Evolutionary conservation across 495 filamentous ascomycete genomes (phyloP), one percentile per base, ranked within the genome.

Genomic region (Penicillium psychrofluorescens): DNA sequence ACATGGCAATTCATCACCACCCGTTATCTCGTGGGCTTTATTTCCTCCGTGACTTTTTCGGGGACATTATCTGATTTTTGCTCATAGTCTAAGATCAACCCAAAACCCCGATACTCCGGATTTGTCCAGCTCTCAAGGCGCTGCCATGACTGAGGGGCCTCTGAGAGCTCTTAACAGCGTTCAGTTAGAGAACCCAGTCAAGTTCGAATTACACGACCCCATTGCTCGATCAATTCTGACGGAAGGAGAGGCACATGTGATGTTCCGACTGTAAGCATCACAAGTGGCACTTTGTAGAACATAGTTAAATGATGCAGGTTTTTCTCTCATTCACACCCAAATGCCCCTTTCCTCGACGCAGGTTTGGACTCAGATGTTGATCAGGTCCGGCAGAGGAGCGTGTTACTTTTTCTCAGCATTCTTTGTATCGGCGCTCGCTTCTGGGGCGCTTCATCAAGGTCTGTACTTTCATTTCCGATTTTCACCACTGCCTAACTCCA

Each of bases 361-460:
- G 41, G 22, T 4, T 12, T 29, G 1, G 41, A 43, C 29, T 36
- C 32, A 8, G 32, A 43, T 29, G n/a, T 43, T 10, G 41, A 43
- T 11, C 9, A 7, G 0, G 31, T 43, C 5, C 29, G 41, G 1
- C 15, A 11, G 1, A 35, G 29, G n/a, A 43, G 41, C 11, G 32
- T 33, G 3, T 22, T 43, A 11, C 41, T 43, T 4, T 43, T 43
- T 12, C 32, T 43, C 6, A 0, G 33, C 1, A 43, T 43, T 11
- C 32, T 43, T 8, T 36, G 29, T 9, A 13, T 43, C 7, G 41
- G 41, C 11, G 32, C 41, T 4, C 41, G 41, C 4, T 43, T 43
- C 11, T 43, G 41, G 41, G 15, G 41, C 11, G 41, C 41, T 22
- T 43, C 41, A 7, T 43, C 41, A 11, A 43, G 11, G 41, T 43